Evolutionary conservation across 1,284 basidiomycete species (phyloP).

Genomic region (Entoloma clypeatum): DNA sequence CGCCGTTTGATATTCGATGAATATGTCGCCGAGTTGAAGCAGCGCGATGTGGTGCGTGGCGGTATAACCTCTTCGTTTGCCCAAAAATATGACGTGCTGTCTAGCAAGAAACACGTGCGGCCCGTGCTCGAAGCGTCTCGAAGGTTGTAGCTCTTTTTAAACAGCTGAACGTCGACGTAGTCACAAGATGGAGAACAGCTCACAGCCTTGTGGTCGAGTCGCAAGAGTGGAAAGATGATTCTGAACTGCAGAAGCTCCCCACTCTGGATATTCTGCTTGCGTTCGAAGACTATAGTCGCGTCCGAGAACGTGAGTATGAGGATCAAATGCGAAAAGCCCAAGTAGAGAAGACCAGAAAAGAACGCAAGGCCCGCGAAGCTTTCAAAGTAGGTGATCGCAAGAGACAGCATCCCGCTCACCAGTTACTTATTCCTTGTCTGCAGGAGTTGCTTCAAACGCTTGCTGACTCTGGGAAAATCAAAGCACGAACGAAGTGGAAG

Average conservation of each 20-base stretch:
- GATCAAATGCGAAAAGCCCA: constrained; percentile 74
- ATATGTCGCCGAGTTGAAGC: constrained; percentile 79
- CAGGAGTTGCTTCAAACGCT: constrained; percentile 73
- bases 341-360: constrained; percentile 79
- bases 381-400: constrained; percentile 62
- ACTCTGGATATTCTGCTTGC: constrained; percentile 86
- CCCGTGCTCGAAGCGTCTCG: constrained; percentile 70
- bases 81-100: constrained; percentile 8
- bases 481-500: constrained; percentile 88
- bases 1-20: constrained; percentile 85
- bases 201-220: constrained; percentile 73
- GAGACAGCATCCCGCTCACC: constrained; percentile 4
- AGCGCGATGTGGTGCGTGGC: constrained; percentile 74
- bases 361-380: constrained; percentile 83
- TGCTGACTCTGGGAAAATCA: constrained; percentile 64
- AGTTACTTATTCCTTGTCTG: neutral
- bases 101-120: constrained; percentile 73
- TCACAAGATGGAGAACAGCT: constrained; percentile 85
- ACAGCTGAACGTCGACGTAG: constrained; percentile 79
- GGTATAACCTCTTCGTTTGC: constrained; percentile 5
- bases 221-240: constrained; percentile 72
- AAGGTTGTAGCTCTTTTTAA: constrained; percentile 81
- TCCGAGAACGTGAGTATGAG: constrained; percentile 85
- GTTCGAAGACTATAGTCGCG: constrained; percentile 87
- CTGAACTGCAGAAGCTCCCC: constrained; percentile 76